A percentile compares a stretch with the other conserved stretches of the same genome.
phyloP scores from a whole-genome alignment of 1,139 yeast species.

The Pichia sp. region DNA sequence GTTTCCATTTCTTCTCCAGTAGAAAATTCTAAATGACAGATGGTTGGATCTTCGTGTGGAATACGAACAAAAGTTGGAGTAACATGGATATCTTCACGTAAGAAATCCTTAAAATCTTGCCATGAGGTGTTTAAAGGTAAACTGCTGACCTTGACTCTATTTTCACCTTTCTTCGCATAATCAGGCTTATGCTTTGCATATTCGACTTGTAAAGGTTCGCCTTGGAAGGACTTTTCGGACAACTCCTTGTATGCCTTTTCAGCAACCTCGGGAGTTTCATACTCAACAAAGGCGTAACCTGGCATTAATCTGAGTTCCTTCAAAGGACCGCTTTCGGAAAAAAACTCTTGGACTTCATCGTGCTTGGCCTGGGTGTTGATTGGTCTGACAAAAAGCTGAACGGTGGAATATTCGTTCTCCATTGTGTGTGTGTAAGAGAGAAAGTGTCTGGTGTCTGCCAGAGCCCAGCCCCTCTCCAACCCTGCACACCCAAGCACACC shows the following conservation, averaged over 20 bases:
- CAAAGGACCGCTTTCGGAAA: slow-evolving; percentile 58
- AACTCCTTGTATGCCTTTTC: slow-evolving; percentile 59
- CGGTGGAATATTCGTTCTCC: slow-evolving; percentile 34
- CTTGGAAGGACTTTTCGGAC: slow-evolving; percentile 39
- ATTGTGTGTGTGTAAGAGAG: not conserved
- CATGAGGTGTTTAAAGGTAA: slow-evolving; percentile 74
- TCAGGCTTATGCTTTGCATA: slow-evolving; percentile 55
- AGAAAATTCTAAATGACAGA: slow-evolving; percentile 67
- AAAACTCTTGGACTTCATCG: slow-evolving; percentile 63
- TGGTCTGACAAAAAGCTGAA: slow-evolving; percentile 49
- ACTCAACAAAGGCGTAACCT: slow-evolving; percentile 74
- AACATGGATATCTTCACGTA: slow-evolving; percentile 59
- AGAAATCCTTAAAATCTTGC: slow-evolving; percentile 81
- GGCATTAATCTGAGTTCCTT: slow-evolving; percentile 64
- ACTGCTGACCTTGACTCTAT: slow-evolving; percentile 61
- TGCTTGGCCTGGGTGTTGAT: slow-evolving; percentile 44
- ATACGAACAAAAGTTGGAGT: slow-evolving; percentile 72
- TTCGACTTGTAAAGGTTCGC: slow-evolving; percentile 61
- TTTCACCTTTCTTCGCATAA: slow-evolving; percentile 54
- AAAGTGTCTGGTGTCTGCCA: no score
- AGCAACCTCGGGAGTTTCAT: slow-evolving; percentile 60
- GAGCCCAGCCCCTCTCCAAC: no score
- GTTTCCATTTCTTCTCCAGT: slow-evolving; percentile 67
- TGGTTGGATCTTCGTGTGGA: slow-evolving; percentile 61
- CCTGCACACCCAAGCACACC: no score